Conservation (phyloP, 805 yeast species). For the Metschnikowia chrysomelidarum region DNA sequence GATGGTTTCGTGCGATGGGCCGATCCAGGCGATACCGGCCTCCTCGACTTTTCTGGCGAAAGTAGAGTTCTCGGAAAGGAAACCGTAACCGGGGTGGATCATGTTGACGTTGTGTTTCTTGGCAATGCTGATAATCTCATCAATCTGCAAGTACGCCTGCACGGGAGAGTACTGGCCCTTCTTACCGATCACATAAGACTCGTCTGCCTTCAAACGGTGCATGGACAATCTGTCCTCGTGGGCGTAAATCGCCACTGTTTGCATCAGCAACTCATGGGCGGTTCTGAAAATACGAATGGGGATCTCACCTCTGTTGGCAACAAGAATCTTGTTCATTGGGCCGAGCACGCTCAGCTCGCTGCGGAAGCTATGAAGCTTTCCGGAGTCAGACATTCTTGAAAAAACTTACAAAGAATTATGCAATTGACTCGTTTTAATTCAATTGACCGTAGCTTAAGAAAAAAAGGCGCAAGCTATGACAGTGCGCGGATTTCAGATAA, state of each 20-base stretch:
- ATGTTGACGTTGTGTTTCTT: constrained; percentile 35
- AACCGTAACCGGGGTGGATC: constrained; percentile 51
- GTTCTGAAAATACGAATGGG: constrained; percentile 91
- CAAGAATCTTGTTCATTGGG: constrained; percentile 60
- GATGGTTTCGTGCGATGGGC: constrained; percentile 84
- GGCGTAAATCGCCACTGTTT: constrained; percentile 94
- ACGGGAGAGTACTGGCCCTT: constrained; percentile 92
- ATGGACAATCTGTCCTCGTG: constrained; percentile 93
- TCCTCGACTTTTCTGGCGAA: constrained; percentile 90
- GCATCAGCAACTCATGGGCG: constrained; percentile 96
- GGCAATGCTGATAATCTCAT: constrained; percentile 86
- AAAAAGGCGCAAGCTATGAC: no score
- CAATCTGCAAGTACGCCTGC: constrained; percentile 92
- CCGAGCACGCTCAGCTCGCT: constrained; percentile 43
- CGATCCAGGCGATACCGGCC: constrained; percentile 93
- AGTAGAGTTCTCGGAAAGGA: constrained; percentile 86
- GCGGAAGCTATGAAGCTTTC: constrained; percentile 39
- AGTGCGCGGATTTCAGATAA: no score
- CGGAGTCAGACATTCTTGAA: no score
- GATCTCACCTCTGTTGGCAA: constrained; percentile 83
- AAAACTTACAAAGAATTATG: no score
- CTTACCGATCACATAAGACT: constrained; percentile 87
- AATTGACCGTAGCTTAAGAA: no score
- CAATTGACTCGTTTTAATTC: no score
- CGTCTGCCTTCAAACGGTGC: constrained; percentile 94